Evolutionary conservation across 2,329 filamentous ascomycete species (phyloP).

Genomic region (Ceratocystis lukuohia): DNA sequence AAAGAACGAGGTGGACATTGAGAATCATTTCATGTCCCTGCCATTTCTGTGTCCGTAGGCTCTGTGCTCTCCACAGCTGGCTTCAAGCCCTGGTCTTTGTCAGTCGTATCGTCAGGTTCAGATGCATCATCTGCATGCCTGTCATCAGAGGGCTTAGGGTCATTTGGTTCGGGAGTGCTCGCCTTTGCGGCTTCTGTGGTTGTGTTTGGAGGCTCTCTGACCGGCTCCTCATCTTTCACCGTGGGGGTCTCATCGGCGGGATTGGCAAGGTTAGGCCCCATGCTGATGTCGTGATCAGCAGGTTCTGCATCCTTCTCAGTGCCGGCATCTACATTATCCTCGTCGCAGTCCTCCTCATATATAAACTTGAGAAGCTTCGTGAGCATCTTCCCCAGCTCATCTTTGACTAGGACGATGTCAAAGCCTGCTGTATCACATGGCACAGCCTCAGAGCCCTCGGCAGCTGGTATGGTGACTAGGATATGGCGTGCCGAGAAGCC

Average conservation of each 20-base stretch:
- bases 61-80: neutral
- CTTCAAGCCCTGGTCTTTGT: neutral
- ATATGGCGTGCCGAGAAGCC: conserved; percentile 43
- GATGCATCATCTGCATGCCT: neutral
- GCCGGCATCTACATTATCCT: neutral
- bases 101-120: neutral
- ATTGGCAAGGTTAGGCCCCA: neutral
- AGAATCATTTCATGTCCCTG: neutral
- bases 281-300: neutral
- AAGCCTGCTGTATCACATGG: conserved; percentile 15
- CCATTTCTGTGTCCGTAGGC: neutral
- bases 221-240: neutral
- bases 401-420: conserved; percentile 22
- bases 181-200: neutral
- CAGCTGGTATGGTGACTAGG: conserved; percentile 35
- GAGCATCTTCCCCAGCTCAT: conserved; percentile 23
- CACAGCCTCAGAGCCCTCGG: conserved; percentile 20
- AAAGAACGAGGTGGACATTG: neutral
- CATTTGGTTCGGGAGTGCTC: too few relatives aligned
- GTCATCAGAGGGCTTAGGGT: too few relatives aligned
- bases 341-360: conserved; percentile 21
- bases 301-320: neutral
- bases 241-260: neutral
- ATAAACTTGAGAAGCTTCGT: conserved; percentile 24
- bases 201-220: neutral